phyloP scores from a whole-genome alignment of 2,329 filamentous ascomycete species.

The Neonectria punicea region DNA sequence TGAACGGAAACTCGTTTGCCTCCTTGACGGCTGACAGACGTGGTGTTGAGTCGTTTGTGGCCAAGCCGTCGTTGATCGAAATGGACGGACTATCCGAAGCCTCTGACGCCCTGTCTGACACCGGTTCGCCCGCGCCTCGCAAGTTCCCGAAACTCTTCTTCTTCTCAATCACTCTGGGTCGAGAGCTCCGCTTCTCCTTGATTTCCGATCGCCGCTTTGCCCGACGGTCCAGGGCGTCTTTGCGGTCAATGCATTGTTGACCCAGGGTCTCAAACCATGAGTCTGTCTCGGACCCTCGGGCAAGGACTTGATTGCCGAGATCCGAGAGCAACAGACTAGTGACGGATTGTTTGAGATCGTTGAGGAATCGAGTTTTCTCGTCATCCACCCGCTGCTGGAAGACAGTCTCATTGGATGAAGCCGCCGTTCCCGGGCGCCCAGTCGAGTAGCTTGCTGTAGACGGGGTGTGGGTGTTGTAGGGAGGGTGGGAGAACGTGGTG shows the following conservation, averaged over 20 bases:
- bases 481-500: slow-evolving; percentile 57
- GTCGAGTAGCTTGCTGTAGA: slow-evolving; percentile 60
- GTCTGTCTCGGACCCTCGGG: slow-evolving; percentile 93
- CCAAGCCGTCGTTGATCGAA: slow-evolving; percentile 55
- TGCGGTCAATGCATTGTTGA: slow-evolving; percentile 72
- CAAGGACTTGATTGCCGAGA: slow-evolving; percentile 85
- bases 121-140: slow-evolving; percentile 59
- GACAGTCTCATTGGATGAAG: slow-evolving; percentile 74
- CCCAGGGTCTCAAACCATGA: slow-evolving; percentile 81
- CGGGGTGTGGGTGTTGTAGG: slow-evolving; percentile 54
- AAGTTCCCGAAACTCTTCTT: slow-evolving; percentile 76
- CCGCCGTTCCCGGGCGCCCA: slow-evolving; percentile 72
- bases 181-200: slow-evolving; percentile 58
- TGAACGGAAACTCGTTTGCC: slow-evolving; percentile 77
- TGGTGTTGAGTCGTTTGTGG: slow-evolving; percentile 41
- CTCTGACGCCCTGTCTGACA: slow-evolving; percentile 50
- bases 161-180: slow-evolving; percentile 68
- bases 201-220: slow-evolving; percentile 53
- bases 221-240: slow-evolving; percentile 64
- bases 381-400: slow-evolving; percentile 70
- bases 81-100: slow-evolving; percentile 50
- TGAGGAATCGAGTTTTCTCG: slow-evolving; percentile 82
- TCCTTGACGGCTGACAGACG: slow-evolving; percentile 41
- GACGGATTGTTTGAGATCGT: slow-evolving; percentile 80
- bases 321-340: slow-evolving; percentile 90